These are phyloP conservation scores for Flaveria bidentis DNA, from an alignment of 129 eudicot species.

Conservation along the genomic window DNA sequence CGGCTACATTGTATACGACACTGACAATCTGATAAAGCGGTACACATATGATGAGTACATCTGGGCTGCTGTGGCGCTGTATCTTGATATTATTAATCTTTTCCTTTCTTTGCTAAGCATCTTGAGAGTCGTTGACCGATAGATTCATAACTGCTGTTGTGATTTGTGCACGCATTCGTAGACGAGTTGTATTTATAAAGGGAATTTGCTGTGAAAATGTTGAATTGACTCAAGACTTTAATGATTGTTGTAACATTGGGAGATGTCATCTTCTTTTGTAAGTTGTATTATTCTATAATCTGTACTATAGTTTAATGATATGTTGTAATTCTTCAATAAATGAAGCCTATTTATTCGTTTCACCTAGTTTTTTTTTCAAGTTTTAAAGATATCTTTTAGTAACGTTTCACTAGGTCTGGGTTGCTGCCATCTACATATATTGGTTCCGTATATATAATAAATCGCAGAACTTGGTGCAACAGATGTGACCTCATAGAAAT, in stretches of 20 bases:
- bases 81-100: conserved; percentile 72
- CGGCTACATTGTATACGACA: conserved; percentile 79
- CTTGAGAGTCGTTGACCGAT: conserved; percentile 59
- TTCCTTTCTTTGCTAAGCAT: conserved; percentile 55
- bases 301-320: neutral
- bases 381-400: too few relatives aligned
- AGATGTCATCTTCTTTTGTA: conserved; percentile 18
- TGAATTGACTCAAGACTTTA: neutral
- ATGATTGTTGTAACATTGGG: conserved; percentile 19
- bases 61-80: conserved; percentile 81
- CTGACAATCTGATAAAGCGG: conserved; percentile 78
- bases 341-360: neutral
- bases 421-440: too few relatives aligned
- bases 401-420: too few relatives aligned
- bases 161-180: neutral
- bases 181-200: neutral
- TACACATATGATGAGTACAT: conserved; percentile 76
- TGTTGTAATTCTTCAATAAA: neutral
- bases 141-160: neutral
- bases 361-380: neutral
- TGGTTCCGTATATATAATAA: too few relatives aligned
- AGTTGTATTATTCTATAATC: neutral
- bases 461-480: too few relatives aligned
- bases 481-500: too few relatives aligned
- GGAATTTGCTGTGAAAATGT: conserved; percentile 11